Base-by-base conservation (phyloP, 2,329 filamentous ascomycete genomes). In the Cyphellophora europaea region DNA sequence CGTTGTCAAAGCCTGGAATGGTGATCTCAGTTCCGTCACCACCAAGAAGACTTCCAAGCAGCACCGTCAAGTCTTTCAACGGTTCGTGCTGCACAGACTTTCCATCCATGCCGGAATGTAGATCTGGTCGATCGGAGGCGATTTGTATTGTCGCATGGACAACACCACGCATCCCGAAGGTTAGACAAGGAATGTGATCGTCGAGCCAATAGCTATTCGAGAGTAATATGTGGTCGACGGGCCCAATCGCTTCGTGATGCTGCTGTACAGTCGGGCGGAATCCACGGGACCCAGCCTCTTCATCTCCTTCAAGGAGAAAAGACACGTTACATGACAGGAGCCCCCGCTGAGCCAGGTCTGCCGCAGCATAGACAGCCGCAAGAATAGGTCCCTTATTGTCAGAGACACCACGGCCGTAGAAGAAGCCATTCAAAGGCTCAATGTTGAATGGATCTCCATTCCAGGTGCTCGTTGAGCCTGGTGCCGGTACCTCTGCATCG, bases 121-220 rank as follows among this genome's bases (percentile, higher is more conserved):
- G 72, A 58, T 98, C 91, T 0, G 88, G 87, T 43, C 84, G 78
- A 33, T 77, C 76, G 38, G 87, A 93, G 45, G 93, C 81, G 16
- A 98, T 78, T 42, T 87, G 82, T 5, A 96, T 72, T 0, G 86
- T 94, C 4, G 88, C 89, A 55, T 96, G 89, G 14, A 98, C 79
- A 16, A 98, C 89, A 15, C 91, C 91, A 32, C 91, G 77, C 5
- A 96, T 71, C 1, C 91, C 91, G 43, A 98, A 98, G 0, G 91
- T 98, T 38, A 98, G 64, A 55, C 91, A 98, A 0, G 91, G 91
- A 2, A 93, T 87, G 47, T 93, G 82, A 53, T 98, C 89, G 53
- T 96, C 87, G 2, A 98, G 71, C 91, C 91, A 98, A 65, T 98
- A 98, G 59, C 88, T 95, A 65, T 98, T 98, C 14, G 91, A 89